Percentiles rank a stretch among this genome's conserved stretches.
These are phyloP conservation scores for Wickerhamomyces ciferrii DNA, from an alignment of 805 yeast genomes.

Conservation along the genomic window DNA sequence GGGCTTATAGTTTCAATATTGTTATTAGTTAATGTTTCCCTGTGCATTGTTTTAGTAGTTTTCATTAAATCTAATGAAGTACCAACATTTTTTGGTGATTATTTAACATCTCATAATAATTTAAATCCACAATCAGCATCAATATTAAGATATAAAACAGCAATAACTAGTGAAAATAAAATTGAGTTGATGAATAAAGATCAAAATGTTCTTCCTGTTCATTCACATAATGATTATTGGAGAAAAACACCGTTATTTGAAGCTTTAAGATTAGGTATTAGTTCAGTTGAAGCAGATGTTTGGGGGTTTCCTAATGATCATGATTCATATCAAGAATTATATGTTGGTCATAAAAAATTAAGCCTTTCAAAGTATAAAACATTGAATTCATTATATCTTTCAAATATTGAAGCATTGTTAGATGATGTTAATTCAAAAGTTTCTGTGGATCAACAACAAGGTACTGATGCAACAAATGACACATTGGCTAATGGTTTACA, in stretches of 20 bases:
- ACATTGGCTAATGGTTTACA: neutral
- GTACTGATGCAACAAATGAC: neutral
- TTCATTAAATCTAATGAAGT: neutral
- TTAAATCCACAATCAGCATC: neutral
- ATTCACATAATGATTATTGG: conserved; percentile 73
- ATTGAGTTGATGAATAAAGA: neutral
- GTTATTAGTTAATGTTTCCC: no score
- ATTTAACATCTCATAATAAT: neutral
- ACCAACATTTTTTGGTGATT: neutral
- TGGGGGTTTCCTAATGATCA: conserved; percentile 35
- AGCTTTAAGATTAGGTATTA: conserved; percentile 46
- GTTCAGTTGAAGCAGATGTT: conserved; percentile 63
- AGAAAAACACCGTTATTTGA: conserved; percentile 50
- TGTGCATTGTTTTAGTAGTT: neutral
- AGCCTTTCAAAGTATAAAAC: conserved; percentile 40
- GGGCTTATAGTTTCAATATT: no score
- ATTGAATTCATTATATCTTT: conserved; percentile 43
- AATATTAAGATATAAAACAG: neutral
- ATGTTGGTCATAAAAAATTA: conserved; percentile 57
- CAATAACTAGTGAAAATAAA: neutral
- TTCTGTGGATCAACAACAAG: neutral
- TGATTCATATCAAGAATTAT: conserved; percentile 31
- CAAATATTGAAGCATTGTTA: conserved; percentile 43
- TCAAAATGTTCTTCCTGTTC: conserved; percentile 29
- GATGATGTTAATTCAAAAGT: conserved; percentile 29